phyloP scores from a whole-genome alignment of 2,329 filamentous ascomycete species.

The Aspergillus spinulosporus region DNA sequence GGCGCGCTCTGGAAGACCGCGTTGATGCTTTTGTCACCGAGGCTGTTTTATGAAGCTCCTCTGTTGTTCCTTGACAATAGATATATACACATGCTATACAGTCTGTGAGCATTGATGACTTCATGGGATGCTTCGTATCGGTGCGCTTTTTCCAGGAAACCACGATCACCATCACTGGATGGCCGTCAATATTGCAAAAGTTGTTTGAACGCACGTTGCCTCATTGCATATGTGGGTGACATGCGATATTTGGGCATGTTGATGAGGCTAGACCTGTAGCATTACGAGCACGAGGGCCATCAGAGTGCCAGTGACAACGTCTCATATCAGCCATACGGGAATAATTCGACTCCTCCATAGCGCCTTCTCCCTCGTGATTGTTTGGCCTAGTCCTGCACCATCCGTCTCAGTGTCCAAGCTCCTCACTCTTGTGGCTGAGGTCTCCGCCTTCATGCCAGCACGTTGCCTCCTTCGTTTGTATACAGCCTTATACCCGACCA shows the following conservation, averaged over 20 bases:
- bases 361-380: neutral
- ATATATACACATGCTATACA: neutral
- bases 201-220: neutral
- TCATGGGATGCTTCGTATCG: neutral
- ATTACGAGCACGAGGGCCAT: neutral
- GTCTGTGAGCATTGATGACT: neutral
- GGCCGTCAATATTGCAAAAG: neutral
- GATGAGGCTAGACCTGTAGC: neutral
- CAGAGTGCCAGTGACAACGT: neutral
- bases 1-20: constrained; percentile 1
- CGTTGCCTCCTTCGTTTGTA: constrained; percentile 52
- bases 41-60: constrained; percentile 1
- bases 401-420: constrained; percentile 1
- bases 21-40: constrained; percentile 12
- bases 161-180: neutral
- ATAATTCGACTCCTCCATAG: constrained; percentile 7
- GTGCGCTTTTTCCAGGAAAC: neutral
- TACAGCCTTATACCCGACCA: constrained; percentile 65
- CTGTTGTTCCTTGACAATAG: neutral
- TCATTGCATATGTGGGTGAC: neutral
- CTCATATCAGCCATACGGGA: constrained; percentile 16
- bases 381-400: neutral
- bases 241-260: neutral
- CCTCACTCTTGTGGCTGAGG: constrained; percentile 59
- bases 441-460: constrained; percentile 60